Base-by-base conservation (phyloP, 306 rosid species). In the Dicorynia guianensis region DNA sequence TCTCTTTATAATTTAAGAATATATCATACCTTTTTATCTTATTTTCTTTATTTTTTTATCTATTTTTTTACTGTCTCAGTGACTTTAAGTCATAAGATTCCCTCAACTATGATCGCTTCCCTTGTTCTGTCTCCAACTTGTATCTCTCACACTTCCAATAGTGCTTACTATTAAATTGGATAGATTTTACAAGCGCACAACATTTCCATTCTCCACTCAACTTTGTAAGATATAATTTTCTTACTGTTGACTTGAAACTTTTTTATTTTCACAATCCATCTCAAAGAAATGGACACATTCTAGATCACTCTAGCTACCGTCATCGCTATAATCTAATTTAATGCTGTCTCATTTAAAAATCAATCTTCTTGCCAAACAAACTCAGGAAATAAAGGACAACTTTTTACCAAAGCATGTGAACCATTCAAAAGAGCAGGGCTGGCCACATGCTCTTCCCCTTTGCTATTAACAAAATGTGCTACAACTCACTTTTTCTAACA, bases 381-480 rank as follows among this genome's bases (percentile, higher is more conserved):
- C 13, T 59, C 30, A 25, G 30, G 34, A 60, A 59, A 80, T 71
- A 57, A 54, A 44, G 71, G 67, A 53, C 64, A 63, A 53, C 87
- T 68, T 80, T 82, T 55, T 54, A 72, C 75, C 63, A 59, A 54
- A 67, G 56, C 90, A 87, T 78, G 89, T 84, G 90, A 81, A 71
- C 80, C 88, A 34, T 80, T 81, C 72, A 82, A n/a, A n/a, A 84
- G 78, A 43, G 68, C 78, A 68, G 71, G 82, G 88, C 77, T 75
- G 83, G 68, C 86, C 93, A 79, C 91, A 84, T 81, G 88, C 75
- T 79, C 44, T 71, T 69, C 76, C 81, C 61, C 53, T 83, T 75
- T 70, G 25, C 35, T 8, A 69, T 39, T 52, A 44, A 83, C 47
- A 61, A 61, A 67, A 25, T 50, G 77, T 62, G 50, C 25, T 42